Evolutionary conservation across 139 green algal genomes (phyloP), one percentile per base, ranked within the genome.

Genomic region (Astrephomene gubernaculifera): DNA sequence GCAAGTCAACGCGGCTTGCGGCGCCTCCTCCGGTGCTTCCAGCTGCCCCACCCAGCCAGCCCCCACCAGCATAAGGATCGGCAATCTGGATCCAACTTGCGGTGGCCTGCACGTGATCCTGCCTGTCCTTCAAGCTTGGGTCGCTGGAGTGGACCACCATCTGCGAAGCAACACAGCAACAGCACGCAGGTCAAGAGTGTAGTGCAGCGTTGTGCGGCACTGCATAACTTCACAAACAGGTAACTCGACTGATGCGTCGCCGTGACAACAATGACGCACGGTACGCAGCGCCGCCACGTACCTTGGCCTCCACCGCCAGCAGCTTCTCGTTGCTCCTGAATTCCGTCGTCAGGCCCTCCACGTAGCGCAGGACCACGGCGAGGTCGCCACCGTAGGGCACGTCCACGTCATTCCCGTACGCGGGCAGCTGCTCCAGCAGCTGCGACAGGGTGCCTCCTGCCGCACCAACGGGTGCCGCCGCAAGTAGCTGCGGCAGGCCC

Each of bases 251-350:
- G n/a, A n/a, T n/a, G n/a, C n/a, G n/a, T n/a, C n/a, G n/a, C n/a
- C n/a, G n/a, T n/a, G n/a, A n/a, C n/a, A n/a, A n/a, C n/a, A n/a
- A n/a, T n/a, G n/a, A n/a, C n/a, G n/a, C n/a, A n/a, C n/a, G n/a
- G n/a, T n/a, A n/a, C n/a, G 52, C 17, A n/a, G n/a, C n/a, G n/a
- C n/a, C n/a, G 29, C 65, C 12, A 22, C 68, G 7, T n/a, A 83
- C 75, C 75, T 63, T 74, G 4, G 78, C 78, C 78, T 65, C 63
- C n/a, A 84, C 22, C 35, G 61, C 78, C 6, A 84, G 2, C 44
- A 84, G 61, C 78, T 65, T 64, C 64, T 84, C 78, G 78, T 74
- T 74, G 78, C 63, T 84, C 9, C 35, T 44, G 4, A 84, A 44
- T 4, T 7, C 43, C 7, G 43, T 14, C 3, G 63, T 36, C 31